Conservation (phyloP, 2,329 filamentous ascomycete genomes). For the Fusarium odoratissimum region DNA sequence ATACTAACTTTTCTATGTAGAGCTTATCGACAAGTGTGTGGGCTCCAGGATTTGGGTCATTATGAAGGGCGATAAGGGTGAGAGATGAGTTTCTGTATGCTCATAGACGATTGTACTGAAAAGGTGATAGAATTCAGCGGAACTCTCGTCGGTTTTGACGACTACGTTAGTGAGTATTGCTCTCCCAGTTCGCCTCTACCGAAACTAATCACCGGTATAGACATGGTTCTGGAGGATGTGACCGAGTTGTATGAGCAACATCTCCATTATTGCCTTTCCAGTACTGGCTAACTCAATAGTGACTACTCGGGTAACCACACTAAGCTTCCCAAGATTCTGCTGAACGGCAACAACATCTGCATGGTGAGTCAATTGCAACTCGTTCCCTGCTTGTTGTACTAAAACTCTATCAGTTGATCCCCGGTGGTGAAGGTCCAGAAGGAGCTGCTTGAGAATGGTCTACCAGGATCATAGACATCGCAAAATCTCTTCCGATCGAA, state of each 20-base stretch:
- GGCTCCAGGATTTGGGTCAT: conserved; percentile 98
- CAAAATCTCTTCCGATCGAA: conserved; percentile 10
- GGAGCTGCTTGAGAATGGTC: conserved; percentile 39
- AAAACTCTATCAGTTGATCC: conserved; percentile 71
- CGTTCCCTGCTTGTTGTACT: conserved; percentile 1
- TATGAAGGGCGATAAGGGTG: conserved; percentile 99
- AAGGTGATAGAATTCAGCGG: conserved; percentile 84
- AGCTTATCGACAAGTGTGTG: conserved; percentile 99
- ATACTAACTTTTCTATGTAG: conserved; percentile 59
- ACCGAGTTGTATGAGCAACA: conserved; percentile 82
- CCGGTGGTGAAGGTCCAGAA: conserved; percentile 78
- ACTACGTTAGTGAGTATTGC: conserved; percentile 94
- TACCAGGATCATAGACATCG: conserved; percentile 1
- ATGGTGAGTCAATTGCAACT: conserved; percentile 76
- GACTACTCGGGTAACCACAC: conserved; percentile 90
- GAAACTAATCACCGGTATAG: conserved; percentile 60
- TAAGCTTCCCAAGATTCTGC: conserved; percentile 91
- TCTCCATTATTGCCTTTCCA: not conserved
- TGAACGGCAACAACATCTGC: conserved; percentile 99
- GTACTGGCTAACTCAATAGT: conserved; percentile 60
- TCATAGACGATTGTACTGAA: conserved; percentile 18
- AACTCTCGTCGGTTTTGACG: conserved; percentile 94
- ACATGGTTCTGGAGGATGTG: conserved; percentile 98
- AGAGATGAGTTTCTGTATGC: conserved; percentile 1
- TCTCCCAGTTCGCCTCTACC: no score